Evolutionary conservation across 768 basidiomycete genomes (phyloP), one percentile per base, ranked within the genome.

Genomic region (Suillus placidus): DNA sequence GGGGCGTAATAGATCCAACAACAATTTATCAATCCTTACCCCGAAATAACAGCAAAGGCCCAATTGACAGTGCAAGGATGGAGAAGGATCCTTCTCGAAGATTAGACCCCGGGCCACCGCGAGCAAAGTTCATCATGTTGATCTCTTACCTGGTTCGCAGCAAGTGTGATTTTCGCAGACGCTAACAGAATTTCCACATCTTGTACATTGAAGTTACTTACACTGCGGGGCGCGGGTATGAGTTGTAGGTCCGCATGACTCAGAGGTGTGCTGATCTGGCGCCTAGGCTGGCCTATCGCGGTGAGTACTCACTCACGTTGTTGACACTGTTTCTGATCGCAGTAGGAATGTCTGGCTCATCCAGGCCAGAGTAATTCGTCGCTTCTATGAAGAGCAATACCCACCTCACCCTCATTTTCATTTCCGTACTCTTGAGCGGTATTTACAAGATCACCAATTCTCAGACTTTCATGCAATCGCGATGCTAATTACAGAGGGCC

Each of bases 221-320:
- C 87, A 26, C 68, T 7, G 84, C 86, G 23, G 85, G 74, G 2
- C 78, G 70, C 6, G 88, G 88, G 62, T 70, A 72, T 91, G 90
- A 54, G 91, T 87, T 92, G 92, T 43, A 92, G 73, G 73, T 93
- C 89, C 16, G 91, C 83, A 67, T 88, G 88, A 26, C 2, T 26
- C 26, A 2, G 26, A 1, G 80, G 71, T 7, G 92, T 78, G 0
- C 88, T 45, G 43, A n/a, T 81, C 89, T 91, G 35, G 6, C 34
- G 14, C 4, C 51, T 18, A 26, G n/a, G 7, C 14, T 37, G 13
- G 26, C 34, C 57, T 26, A 45, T 38, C 13, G 32, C 32, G 12
- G 9, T 30, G 43, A 30, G 42, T 45, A n/a, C n/a, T n/a, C 34
- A 73, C 84, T 47, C 66, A 88, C 88, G 51, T 84, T 84, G 65